Conservation (phyloP, 345 rosid genomes). For the Tarenaya hassleriana region DNA sequence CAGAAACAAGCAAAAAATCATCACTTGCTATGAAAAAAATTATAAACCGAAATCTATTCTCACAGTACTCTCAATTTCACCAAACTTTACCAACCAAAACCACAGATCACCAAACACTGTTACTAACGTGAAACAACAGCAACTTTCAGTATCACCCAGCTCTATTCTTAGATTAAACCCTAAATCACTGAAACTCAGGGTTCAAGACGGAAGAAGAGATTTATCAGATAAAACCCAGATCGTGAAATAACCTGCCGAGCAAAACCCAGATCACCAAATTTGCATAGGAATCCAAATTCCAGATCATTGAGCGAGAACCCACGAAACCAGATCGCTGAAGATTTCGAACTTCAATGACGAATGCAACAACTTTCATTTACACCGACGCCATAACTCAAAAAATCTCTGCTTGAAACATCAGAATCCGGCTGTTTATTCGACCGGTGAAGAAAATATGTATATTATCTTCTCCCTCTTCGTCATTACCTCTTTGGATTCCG, state of each 20-base stretch:
- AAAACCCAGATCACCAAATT: conserved; percentile 30
- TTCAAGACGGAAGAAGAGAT: conserved; percentile 5
- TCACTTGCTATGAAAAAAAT: conserved; percentile 6
- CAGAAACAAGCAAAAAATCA: no score
- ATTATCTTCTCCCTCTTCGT: conserved; percentile 6
- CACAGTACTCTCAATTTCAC: conserved; percentile 28
- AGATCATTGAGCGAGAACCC: conserved; percentile 10
- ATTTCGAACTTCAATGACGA: conserved; percentile 11
- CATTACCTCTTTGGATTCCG: conserved; percentile 2
- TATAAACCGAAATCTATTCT: conserved; percentile 8
- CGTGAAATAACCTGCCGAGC: conserved; percentile 20
- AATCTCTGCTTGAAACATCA: conserved; percentile 7
- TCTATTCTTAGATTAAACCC: conserved; percentile 14
- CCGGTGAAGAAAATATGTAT: conserved; percentile 10
- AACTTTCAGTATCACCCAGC: conserved; percentile 23
- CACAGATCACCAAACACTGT: conserved; percentile 28
- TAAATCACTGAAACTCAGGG: conserved; percentile 6
- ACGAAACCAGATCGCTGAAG: conserved; percentile 18
- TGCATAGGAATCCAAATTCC: conserved; percentile 21
- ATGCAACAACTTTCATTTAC: conserved; percentile 12
- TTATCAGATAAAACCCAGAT: conserved; percentile 21
- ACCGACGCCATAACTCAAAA: conserved; percentile 7
- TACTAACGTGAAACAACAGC: conserved; percentile 27
- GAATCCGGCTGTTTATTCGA: conserved; percentile 5
- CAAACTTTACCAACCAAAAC: conserved; percentile 42